A percentile compares a stretch with the other conserved stretches of the same genome.
Evolutionary conservation across 2,329 filamentous ascomycete genomes (phyloP).

Genomic region (Nothophaeocryptopus gaeumannii): DNA sequence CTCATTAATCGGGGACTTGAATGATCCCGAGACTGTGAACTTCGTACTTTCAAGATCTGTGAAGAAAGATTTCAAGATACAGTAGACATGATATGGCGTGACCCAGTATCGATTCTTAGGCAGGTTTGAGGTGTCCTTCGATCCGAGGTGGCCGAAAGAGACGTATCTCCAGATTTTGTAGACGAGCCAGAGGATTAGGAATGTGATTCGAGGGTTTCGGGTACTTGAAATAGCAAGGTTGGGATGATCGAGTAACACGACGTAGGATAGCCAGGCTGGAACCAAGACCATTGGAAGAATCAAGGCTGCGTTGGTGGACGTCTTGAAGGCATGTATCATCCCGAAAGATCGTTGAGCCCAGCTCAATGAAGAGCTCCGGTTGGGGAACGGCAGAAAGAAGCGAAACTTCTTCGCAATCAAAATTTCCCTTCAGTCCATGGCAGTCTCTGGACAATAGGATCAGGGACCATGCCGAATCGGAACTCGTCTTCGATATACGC

Average conservation of each 20-base stretch:
- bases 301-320: neutral
- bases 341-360: neutral
- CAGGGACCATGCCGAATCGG: slow-evolving; percentile 60
- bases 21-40: slow-evolving; percentile 13
- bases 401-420: neutral
- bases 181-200: neutral
- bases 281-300: neutral
- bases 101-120: slow-evolving; percentile 8
- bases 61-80: neutral
- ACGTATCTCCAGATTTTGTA: slow-evolving; percentile 5
- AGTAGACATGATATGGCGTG: slow-evolving; percentile 6
- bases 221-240: neutral
- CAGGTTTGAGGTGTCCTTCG: slow-evolving; percentile 6
- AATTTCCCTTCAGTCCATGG: slow-evolving; percentile 41
- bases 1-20: slow-evolving; percentile 11
- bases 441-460: slow-evolving; percentile 59
- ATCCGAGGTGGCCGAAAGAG: slow-evolving; percentile 4
- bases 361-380: neutral
- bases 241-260: too few relatives aligned
- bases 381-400: slow-evolving; percentile 5
- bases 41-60: neutral
- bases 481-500: slow-evolving; percentile 59
- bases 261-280: neutral
- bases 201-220: neutral
- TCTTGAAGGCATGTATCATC: slow-evolving; percentile 6